A percentile compares a stretch with the other conserved stretches of the same genome.
Evolutionary conservation across 2,329 filamentous ascomycete species (phyloP).

Genomic region (Colletotrichum neosansevieriae): DNA sequence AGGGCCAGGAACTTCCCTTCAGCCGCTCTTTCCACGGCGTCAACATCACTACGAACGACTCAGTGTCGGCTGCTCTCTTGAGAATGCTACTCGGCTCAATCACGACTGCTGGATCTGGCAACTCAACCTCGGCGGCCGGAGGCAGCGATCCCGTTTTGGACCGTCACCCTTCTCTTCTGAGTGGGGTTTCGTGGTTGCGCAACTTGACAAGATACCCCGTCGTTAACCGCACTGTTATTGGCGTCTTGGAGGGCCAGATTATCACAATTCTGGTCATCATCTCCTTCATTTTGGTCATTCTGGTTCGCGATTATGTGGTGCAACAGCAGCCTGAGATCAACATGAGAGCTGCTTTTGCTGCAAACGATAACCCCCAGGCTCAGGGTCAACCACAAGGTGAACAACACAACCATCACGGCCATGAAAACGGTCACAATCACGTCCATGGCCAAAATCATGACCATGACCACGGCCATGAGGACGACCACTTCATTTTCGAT

Average conservation of each 20-base stretch:
- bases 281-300: constrained; percentile 94
- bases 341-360: constrained; percentile 72
- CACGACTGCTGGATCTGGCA: constrained; percentile 42
- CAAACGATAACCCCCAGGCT: constrained; percentile 28
- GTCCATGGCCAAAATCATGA: constrained; percentile 34
- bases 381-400: constrained; percentile 24
- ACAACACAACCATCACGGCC: constrained; percentile 13
- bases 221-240: constrained; percentile 83
- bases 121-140: constrained; percentile 19
- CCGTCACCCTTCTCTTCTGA: constrained; percentile 61
- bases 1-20: constrained; percentile 46
- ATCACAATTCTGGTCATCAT: constrained; percentile 93
- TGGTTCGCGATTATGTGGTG: constrained; percentile 97
- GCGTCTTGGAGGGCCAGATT: constrained; percentile 90
- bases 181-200: constrained; percentile 67
- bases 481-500: constrained; percentile 5
- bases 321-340: constrained; percentile 96
- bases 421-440: constrained; percentile 29
- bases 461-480: constrained; percentile 7
- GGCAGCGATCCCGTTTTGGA: constrained; percentile 38
- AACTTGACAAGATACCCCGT: constrained; percentile 76
- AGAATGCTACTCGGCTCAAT: constrained; percentile 46
- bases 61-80: constrained; percentile 50
- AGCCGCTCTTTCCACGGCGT: constrained; percentile 45
- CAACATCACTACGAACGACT: constrained; percentile 49